Evolutionary conservation across 495 filamentous ascomycete species (phyloP), one percentile per base, ranked within the genome.

Genomic region (Aspergillus wentii): DNA sequence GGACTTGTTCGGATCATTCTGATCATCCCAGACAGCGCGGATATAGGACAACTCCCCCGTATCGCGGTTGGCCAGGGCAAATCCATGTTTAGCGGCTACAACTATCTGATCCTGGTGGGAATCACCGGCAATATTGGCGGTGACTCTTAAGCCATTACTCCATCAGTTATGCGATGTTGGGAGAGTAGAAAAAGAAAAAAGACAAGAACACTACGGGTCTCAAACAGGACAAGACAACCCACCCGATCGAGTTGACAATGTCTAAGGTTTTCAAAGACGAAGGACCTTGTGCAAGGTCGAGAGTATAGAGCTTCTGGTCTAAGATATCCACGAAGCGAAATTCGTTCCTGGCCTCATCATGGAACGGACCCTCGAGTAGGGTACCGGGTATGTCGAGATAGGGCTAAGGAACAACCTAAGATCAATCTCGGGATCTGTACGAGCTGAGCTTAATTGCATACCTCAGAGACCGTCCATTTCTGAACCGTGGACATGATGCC

Each of bases 271-370:
- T 75, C 51, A 90, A 67, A 27, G 83, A 82, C 10, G 61, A 62
- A 15, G 81, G 75, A 4, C 81, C 83, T 40, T 75, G 60, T 22
- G 56, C 63, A n/a, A 92, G 66, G 52, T 87, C 75, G 40, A 95
- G 69, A 21, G 68, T 66, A 64, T 94, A 88, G 27, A 94, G 56
- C 44, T 81, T 78, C 54, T 83, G 71, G 43, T 86, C 76, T 61
- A 80, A 86, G 61, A 95, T 92, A 65, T 97, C 90, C 42, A 95
- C 79, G 60, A 92, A 95, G 45, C 90, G 86, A 26, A 95, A 76
- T 42, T 76, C 77, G 47, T 88, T 74, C 27, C 72, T 80, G 16
- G 61, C 60, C 18, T 69, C 56, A 51, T 92, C 85, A 61, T 83
- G 86, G 66, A 76, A 88, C 10, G 90, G 90, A 2, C 80, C 91